Evolutionary conservation across 345 rosid genomes (phyloP).

Genomic region (Populus euphratica): DNA sequence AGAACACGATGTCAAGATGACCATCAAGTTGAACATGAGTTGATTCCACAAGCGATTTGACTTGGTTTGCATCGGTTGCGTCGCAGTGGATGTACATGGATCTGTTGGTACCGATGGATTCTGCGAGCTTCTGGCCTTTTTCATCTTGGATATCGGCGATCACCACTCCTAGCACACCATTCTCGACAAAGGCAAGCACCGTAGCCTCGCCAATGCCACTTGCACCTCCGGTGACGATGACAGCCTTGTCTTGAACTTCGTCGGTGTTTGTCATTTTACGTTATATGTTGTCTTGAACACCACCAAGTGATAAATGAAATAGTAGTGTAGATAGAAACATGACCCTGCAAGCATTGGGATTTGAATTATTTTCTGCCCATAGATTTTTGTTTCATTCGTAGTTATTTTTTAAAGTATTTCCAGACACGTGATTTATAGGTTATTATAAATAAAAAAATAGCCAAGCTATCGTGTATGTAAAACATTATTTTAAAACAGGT

Average conservation of each 20-base stretch:
- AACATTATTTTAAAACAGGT: no score
- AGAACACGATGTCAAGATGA: conserved; percentile 30
- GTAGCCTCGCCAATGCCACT: conserved; percentile 29
- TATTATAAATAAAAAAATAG: no score
- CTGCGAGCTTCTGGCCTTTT: conserved; percentile 18
- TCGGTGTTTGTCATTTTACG: background rate
- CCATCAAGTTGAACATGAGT: conserved; percentile 10
- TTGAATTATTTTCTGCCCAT: no score
- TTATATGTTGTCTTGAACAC: no score
- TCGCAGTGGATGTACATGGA: conserved; percentile 31
- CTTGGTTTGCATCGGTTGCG: conserved; percentile 34
- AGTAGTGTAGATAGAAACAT: no score
- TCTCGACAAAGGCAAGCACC: conserved; percentile 18
- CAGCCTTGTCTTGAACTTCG: conserved; percentile 19
- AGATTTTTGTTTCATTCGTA: no score
- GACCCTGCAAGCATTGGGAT: no score
- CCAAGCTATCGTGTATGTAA: no score
- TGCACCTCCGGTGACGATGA: conserved; percentile 28
- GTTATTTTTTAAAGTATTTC: no score
- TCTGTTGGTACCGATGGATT: conserved; percentile 20
- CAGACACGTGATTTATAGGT: no score
- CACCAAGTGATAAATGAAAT: no score
- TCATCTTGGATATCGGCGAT: conserved; percentile 39
- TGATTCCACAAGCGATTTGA: conserved; percentile 27
- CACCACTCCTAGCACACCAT: conserved; percentile 24